Base-by-base conservation (phyloP, 306 rosid species). In the Ormosia emarginata region DNA sequence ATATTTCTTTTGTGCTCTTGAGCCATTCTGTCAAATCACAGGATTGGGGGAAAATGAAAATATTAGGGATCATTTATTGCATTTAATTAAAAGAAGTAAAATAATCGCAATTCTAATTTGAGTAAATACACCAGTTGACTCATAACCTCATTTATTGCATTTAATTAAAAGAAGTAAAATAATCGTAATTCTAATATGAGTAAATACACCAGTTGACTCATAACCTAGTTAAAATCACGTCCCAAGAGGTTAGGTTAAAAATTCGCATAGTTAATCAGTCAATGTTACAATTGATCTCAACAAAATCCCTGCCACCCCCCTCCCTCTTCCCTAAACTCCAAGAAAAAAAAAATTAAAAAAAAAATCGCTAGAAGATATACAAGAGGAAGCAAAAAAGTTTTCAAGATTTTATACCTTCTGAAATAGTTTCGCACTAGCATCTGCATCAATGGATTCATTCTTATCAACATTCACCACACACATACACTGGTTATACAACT, bases 401-500 rank as follows among this genome's bases (percentile, higher is more conserved):
- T 71, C 46, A 46, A 76, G 37, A 68, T 59, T 37, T 66, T 53
- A 53, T 88, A 95, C 99, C 98, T 93, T 87, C 46, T 86, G 66
- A 69, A 83, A 82, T 69, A 85, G 78, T 71, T 69, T 87, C 50
- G 85, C 59, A 32, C 86, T 67, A 65, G 83, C 68, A 66, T 86
- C 91, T 57, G 85, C 82, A 68, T 85, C 94, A 67, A 47, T 69
- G 33, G 89, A 78, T 12, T 75, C 77, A 67, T 59, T 84, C 84
- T 83, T 83, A 29, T 86, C 90, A 77, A 74, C 66, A 79, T 89
- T 86, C 73, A 93, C 72, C 63, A 87, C 65, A 80, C 85, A 87
- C 89, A 82, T 67, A 76, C 96, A 95, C 82, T 90, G 90, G 68
- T 85, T 79, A 83, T 83, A 94, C 87, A 93, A 69, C 84, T 93